Base-by-base conservation (phyloP, 116 monocot species). In the Phalaenopsis hybrid region DNA sequence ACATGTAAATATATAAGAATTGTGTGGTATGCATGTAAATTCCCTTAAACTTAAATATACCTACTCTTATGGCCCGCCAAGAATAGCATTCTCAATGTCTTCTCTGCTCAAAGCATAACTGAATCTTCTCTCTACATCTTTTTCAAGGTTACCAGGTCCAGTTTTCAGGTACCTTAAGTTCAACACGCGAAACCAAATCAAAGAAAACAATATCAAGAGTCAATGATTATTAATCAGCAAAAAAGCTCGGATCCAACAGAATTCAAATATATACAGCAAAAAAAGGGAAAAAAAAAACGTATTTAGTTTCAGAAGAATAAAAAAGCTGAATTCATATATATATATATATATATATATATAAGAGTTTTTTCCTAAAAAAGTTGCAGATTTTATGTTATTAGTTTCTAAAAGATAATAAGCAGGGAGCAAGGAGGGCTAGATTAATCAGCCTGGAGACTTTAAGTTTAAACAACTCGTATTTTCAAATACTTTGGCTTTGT, bases 71-170 rank as follows among this genome's bases (percentile, higher is more conserved):
- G 90, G 90, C 41, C 90, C 90, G 77, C 90, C 97, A 77, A 98
- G 93, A 76, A 98, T 90, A 25, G 97, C 97, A 90, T 94, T 98
- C 80, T 98, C 93, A 69, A 93, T 98, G 76, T 98, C 98, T 83
- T 94, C 98, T 87, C 95, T 94, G 80, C 98, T 98, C 84, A 98
- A 75, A 31, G 98, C 98, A 89, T 92, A 92, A 67, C 87, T 92
- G 78, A 92, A 92, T 79, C 90, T 93, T 79, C 93, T 93, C 83
- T 98, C 98, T 44, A 95, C 89, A 85, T 98, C 95, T 77, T 95
- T 98, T 73, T 94, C 93, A 34, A 98, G 93, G 74, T 95, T 87
- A 23, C 95, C 95, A 63, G 98, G 93, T 69, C 95, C 98, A 82
- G 82, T 92, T 83, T 98, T 98, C 80, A 98, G 68, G 81, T 98